A percentile compares a stretch with the other conserved stretches of the same genome.
Evolutionary conservation across 129 eudicot genomes (phyloP).

Genomic region (Helianthus annuus): DNA sequence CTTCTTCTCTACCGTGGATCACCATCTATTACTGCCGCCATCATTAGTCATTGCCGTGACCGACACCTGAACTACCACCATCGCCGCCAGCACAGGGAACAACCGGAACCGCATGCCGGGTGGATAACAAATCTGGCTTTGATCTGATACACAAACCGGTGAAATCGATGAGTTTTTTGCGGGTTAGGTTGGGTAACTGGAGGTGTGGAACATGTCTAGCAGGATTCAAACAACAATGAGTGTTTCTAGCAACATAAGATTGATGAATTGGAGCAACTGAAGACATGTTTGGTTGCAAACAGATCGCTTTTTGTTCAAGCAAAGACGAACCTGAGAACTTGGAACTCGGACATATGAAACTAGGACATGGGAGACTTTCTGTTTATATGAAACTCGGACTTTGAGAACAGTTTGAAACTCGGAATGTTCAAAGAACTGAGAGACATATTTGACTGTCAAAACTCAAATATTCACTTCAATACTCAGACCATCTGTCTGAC

Average conservation of each 20-base stretch:
- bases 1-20: no score
- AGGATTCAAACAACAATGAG: slow-evolving; percentile 18
- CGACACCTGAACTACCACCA: slow-evolving; percentile 27
- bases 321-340: slow-evolving; percentile 28
- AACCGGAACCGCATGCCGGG: not conserved
- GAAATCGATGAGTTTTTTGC: slow-evolving; percentile 24
- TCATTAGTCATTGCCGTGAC: slow-evolving; percentile 20
- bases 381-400: no score
- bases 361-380: no score
- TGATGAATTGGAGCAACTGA: slow-evolving; percentile 47
- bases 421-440: no score
- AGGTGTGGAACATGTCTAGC: slow-evolving; percentile 29
- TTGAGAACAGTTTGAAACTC: no score
- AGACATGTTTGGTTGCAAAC: slow-evolving; percentile 11
- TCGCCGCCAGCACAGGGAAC: slow-evolving; percentile 19
- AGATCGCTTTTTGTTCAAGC: slow-evolving; percentile 9
- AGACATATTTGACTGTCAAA: no score
- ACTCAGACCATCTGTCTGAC: no score
- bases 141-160: slow-evolving; percentile 23
- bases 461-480: no score
- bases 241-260: slow-evolving; percentile 34
- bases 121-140: slow-evolving; percentile 15
- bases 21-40: no score
- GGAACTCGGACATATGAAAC: no score
- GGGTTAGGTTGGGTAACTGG: slow-evolving; percentile 22